Conservation (phyloP, 495 filamentous ascomycete genomes). For the Talaromyces thailandensis region DNA sequence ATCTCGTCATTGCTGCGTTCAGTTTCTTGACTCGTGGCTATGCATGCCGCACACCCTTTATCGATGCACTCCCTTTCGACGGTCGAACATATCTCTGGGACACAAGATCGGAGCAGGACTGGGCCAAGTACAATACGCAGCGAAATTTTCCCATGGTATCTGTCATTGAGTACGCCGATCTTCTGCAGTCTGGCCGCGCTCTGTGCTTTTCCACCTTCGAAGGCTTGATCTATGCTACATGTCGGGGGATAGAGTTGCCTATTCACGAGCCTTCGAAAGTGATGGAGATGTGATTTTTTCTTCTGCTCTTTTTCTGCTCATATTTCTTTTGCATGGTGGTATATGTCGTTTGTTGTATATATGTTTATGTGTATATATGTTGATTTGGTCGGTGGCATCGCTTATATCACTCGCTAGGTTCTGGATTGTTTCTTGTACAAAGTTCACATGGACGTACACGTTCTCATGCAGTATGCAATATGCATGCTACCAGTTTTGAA, state of each 20-base stretch:
- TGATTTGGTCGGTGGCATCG: neutral
- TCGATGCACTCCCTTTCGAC: conserved; percentile 29
- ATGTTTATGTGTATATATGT: neutral
- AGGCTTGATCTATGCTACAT: conserved; percentile 21
- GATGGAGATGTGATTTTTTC: neutral
- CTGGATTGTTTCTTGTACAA: neutral
- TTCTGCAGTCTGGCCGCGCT: conserved; percentile 15
- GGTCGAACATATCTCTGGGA: conserved; percentile 29
- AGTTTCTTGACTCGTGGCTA: conserved; percentile 27
- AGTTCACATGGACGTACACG: neutral
- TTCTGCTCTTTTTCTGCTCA: neutral
- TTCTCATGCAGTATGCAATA: neutral
- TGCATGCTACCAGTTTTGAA: neutral
- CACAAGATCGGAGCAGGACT: conserved; percentile 15
- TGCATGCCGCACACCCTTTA: conserved; percentile 27
- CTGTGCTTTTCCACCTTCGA: conserved; percentile 15
- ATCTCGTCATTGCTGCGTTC: conserved; percentile 1
- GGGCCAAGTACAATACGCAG: conserved; percentile 3
- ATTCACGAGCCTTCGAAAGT: neutral
- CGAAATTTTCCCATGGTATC: conserved; percentile 16
- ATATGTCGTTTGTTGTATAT: neutral
- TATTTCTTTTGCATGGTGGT: neutral
- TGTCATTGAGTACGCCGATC: conserved; percentile 19
- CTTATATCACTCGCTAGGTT: neutral
- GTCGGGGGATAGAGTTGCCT: conserved; percentile 16